phyloP scores from a whole-genome alignment of 1,139 yeast species.

The Yamadazyma buinensis region DNA sequence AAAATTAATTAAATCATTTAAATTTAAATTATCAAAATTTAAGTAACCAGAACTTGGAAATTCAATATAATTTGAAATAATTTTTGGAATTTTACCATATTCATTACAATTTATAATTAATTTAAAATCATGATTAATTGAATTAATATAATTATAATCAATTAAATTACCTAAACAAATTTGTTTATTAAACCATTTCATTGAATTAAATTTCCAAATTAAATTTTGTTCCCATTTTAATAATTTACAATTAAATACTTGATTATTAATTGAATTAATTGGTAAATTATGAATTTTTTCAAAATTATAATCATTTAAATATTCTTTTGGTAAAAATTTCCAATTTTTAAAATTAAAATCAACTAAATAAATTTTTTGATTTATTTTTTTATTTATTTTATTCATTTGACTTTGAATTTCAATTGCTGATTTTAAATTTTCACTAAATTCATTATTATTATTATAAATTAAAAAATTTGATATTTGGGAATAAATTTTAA shows the following conservation, averaged over 20 bases:
- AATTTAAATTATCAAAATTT: conserved; percentile 20
- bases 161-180: conserved; percentile 33
- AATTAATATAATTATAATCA: conserved; percentile 25
- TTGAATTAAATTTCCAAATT: conserved; percentile 32
- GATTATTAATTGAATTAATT: conserved; percentile 17
- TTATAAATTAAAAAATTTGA: conserved; percentile 34
- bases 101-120: conserved; percentile 36
- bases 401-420: conserved; percentile 6
- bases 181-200: conserved; percentile 25
- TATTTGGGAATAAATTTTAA: conserved; percentile 29
- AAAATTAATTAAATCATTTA: conserved; percentile 24
- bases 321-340: conserved; percentile 14
- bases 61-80: conserved; percentile 24
- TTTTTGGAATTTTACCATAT: conserved; percentile 28
- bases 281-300: conserved; percentile 13
- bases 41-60: conserved; percentile 34
- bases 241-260: conserved; percentile 19
- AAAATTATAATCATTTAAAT: conserved; percentile 15
- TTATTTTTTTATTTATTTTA: conserved; percentile 1
- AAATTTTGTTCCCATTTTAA: conserved; percentile 35
- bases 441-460: conserved; percentile 14
- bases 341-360: conserved; percentile 16
- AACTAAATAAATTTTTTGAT: conserved; percentile 15
- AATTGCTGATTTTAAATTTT: conserved; percentile 13
- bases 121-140: conserved; percentile 21